These are phyloP conservation scores for Astrocystis sublimbata DNA, from an alignment of 495 filamentous ascomycete genomes.

Conservation along the genomic window DNA sequence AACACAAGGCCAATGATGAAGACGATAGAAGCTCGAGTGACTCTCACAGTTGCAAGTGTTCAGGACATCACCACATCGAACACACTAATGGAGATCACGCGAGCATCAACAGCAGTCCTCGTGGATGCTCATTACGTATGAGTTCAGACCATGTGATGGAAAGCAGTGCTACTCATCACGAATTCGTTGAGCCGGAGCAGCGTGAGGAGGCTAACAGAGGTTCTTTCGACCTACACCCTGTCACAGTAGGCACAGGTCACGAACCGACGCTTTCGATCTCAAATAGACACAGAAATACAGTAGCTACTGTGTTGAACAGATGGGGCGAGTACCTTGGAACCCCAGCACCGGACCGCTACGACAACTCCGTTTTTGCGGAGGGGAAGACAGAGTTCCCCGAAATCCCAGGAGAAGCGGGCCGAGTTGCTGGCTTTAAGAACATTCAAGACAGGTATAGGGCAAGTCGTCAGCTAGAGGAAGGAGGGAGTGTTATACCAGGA, in stretches of 20 bases:
- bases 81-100: conserved; percentile 3
- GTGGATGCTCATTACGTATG: conserved; percentile 3
- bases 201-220: neutral
- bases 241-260: neutral
- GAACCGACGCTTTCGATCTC: neutral
- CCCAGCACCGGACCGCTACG: conserved; percentile 42
- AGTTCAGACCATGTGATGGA: conserved; percentile 9
- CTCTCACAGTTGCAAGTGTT: conserved; percentile 26
- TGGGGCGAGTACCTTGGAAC: conserved; percentile 43
- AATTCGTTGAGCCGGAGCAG: neutral
- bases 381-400: conserved; percentile 50
- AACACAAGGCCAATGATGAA: conserved; percentile 32
- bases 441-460: conserved; percentile 44
- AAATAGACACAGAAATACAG: conserved; percentile 36
- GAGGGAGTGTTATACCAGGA: conserved; percentile 14
- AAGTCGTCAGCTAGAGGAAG: conserved; percentile 21
- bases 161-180: neutral
- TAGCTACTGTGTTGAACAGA: conserved; percentile 39
- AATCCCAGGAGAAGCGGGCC: conserved; percentile 50
- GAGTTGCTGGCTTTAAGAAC: conserved; percentile 40
- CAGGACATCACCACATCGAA: conserved; percentile 28
- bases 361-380: conserved; percentile 49
- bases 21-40: conserved; percentile 10
- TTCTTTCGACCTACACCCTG: neutral
- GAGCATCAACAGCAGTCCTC: neutral